These are phyloP conservation scores for Mariannaea elegans DNA, from an alignment of 2,329 filamentous ascomycete genomes.

Conservation along the genomic window DNA sequence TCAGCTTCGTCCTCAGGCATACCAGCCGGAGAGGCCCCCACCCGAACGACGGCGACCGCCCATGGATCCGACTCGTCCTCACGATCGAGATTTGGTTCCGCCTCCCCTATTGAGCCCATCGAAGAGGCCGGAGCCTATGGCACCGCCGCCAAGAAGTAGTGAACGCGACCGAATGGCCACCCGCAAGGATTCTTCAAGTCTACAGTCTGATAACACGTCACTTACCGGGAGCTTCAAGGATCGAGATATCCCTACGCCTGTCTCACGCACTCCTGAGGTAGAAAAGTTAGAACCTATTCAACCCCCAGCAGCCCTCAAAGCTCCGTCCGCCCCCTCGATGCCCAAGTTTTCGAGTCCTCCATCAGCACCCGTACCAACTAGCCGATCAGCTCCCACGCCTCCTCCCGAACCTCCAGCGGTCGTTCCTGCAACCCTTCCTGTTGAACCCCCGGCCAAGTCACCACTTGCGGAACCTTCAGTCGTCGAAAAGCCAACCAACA, in stretches of 20 bases:
- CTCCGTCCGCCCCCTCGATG: slow-evolving; percentile 35
- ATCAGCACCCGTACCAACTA: slow-evolving; percentile 21
- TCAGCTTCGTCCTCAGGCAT: slow-evolving; percentile 38
- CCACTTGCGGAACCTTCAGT: slow-evolving; percentile 5
- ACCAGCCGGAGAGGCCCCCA: slow-evolving; percentile 54
- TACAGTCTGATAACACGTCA: slow-evolving; percentile 34
- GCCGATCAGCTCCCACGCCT: slow-evolving; percentile 40
- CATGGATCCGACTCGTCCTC: slow-evolving; percentile 68
- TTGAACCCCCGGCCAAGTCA: slow-evolving; percentile 21
- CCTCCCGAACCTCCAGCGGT: slow-evolving; percentile 37
- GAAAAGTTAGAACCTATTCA: slow-evolving; percentile 29
- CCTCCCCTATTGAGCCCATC: slow-evolving; percentile 65
- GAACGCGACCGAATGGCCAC: slow-evolving; percentile 55
- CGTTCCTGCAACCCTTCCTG: slow-evolving; percentile 10
- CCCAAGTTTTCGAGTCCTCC: slow-evolving; percentile 37
- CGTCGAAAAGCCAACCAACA: slow-evolving; percentile 32
- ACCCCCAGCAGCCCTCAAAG: slow-evolving; percentile 31
- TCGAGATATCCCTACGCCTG: slow-evolving; percentile 39
- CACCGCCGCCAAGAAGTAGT: slow-evolving; percentile 60
- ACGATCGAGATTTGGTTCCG: slow-evolving; percentile 65
- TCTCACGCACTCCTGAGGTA: slow-evolving; percentile 29
- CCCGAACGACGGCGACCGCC: slow-evolving; percentile 73
- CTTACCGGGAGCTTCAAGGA: slow-evolving; percentile 47
- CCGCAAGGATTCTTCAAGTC: slow-evolving; percentile 53
- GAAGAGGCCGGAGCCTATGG: slow-evolving; percentile 54